Conservation (phyloP, 169 alveolate species). For the Eimeria mitis region DNA sequence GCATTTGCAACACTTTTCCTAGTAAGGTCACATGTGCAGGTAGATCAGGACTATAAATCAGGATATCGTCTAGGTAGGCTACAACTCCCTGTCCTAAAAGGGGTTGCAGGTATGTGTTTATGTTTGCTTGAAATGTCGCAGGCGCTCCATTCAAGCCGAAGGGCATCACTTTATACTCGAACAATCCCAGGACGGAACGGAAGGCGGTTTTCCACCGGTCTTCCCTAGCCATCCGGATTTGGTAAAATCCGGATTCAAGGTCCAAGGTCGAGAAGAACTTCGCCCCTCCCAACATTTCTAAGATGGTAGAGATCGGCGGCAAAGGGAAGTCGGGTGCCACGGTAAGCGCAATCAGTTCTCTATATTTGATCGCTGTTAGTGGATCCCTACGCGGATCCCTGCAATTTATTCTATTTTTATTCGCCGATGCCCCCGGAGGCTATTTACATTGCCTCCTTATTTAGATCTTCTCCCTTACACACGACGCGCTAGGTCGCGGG, state of each 20-base stretch:
- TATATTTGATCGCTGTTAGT: not conserved
- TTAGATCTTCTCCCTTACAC: no score
- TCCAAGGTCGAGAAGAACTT: not conserved
- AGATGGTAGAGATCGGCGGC: not conserved
- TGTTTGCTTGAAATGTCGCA: slow-evolving; percentile 3
- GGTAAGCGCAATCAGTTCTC: not conserved
- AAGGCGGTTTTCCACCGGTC: not conserved
- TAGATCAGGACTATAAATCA: not conserved
- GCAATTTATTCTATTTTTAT: no score
- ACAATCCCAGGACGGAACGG: not conserved
- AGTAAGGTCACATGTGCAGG: not conserved
- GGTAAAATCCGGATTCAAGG: not conserved
- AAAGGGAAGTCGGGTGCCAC: not conserved
- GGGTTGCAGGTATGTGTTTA: not conserved
- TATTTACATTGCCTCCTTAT: no score
- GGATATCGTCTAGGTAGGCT: not conserved
- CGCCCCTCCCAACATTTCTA: not conserved
- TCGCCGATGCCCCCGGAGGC: no score
- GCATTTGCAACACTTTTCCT: not conserved
- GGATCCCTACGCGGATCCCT: no score
- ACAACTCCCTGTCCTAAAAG: not conserved
- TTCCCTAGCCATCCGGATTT: not conserved
- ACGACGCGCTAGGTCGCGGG: no score
- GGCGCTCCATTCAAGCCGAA: slow-evolving; percentile 24
- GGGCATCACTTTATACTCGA: slow-evolving; percentile 11